These are phyloP conservation scores for Ogataea hybrid DNA, from an alignment of 1,139 yeast species.

Conservation along the genomic window DNA sequence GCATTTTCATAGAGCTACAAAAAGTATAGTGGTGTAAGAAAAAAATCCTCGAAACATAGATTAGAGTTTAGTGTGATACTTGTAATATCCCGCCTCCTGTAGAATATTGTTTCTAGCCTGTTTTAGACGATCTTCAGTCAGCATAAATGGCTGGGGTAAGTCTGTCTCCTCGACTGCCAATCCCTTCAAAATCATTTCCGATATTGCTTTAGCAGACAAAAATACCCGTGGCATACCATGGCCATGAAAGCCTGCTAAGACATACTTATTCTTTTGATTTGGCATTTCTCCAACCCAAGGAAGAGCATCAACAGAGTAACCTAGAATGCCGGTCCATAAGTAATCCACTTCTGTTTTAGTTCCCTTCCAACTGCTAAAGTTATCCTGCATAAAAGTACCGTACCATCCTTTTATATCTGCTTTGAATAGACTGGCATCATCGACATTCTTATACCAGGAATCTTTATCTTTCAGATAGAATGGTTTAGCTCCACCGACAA, in stretches of 20 bases:
- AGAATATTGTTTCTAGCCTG: conserved; percentile 18
- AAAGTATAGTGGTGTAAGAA: no score
- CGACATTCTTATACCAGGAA: no score
- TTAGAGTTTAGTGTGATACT: conserved; percentile 1
- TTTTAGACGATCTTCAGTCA: conserved; percentile 21
- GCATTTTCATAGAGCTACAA: no score
- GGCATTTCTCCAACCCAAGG: conserved; percentile 33
- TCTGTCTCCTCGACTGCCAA: conserved; percentile 14
- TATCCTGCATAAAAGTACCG: conserved; percentile 25
- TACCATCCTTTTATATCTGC: no score
- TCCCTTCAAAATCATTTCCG: conserved; percentile 17
- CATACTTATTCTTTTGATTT: conserved; percentile 21
- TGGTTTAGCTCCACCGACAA: no score
- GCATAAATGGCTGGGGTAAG: conserved; percentile 22
- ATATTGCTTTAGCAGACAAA: conserved; percentile 26
- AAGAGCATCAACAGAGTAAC: conserved; percentile 29
- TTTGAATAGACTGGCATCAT: no score
- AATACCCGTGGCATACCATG: conserved; percentile 32
- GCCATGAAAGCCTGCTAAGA: conserved; percentile 32
- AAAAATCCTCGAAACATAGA: no score
- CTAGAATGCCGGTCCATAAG: conserved; percentile 31
- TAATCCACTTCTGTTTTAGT: conserved; percentile 21
- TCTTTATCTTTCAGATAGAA: no score
- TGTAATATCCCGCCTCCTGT: conserved; percentile 19
- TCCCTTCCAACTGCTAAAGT: conserved; percentile 26